Conservation (phyloP, 345 rosid genomes). For the Garcia nutans region DNA sequence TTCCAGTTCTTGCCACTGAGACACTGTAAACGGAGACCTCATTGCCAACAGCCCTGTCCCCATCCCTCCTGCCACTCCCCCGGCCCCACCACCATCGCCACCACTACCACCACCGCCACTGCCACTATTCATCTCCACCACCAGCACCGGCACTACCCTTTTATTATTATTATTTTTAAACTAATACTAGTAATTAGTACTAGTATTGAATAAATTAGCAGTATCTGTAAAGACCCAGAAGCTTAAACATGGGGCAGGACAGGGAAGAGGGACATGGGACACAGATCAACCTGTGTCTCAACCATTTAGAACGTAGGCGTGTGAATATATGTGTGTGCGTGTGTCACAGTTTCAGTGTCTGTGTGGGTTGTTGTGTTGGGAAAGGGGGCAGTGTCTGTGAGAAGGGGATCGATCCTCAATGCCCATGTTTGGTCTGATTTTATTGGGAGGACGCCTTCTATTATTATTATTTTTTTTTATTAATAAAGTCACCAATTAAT, state of each 20-base stretch:
- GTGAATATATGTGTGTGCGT: conserved; percentile 2
- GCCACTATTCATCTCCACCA: conserved; percentile 30
- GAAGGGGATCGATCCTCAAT: conserved; percentile 23
- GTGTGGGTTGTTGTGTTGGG: conserved; percentile 21
- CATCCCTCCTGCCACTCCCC: conserved; percentile 9
- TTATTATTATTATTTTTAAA: background rate
- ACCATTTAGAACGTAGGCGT: conserved; percentile 12
- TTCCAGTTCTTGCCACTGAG: conserved; percentile 62
- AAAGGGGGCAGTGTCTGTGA: conserved; percentile 34
- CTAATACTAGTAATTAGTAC: background rate
- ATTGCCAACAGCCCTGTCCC: conserved; percentile 33
- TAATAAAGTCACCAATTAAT: background rate
- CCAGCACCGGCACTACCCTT: conserved; percentile 5
- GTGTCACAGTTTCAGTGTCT: conserved; percentile 16
- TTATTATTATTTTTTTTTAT: background rate
- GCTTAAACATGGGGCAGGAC: conserved; percentile 24
- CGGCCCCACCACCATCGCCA: conserved; percentile 9
- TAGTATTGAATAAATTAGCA: background rate
- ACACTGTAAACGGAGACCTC: conserved; percentile 53
- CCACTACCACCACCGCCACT: conserved; percentile 23
- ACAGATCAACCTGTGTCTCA: conserved; percentile 37
- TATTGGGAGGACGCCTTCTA: conserved; percentile 11
- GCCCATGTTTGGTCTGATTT: conserved; percentile 30
- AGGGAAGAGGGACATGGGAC: conserved; percentile 29
- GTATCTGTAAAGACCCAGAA: conserved; percentile 10